Base-by-base conservation (phyloP, 805 yeast genomes). In the Naumovozyma baii region DNA sequence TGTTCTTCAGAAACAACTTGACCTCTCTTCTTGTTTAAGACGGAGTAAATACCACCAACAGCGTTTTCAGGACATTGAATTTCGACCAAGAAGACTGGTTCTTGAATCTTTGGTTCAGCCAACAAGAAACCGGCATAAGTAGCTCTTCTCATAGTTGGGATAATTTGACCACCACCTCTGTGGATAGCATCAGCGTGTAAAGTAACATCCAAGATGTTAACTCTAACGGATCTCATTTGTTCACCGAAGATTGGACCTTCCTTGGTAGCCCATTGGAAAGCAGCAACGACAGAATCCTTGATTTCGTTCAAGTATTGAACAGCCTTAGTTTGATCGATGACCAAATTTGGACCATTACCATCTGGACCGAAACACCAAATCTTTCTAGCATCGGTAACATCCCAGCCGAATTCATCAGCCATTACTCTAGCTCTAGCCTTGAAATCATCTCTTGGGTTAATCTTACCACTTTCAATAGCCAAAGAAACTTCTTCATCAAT, bases 331-430 rank as follows among this genome's bases (percentile, higher is more conserved):
- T 88, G 96, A 78, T 90, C 98, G 72, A 90, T 94, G 66, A 90
- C 96, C 66, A 92, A 72, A 78, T 90, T 90, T 64, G 98, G 88
- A 74, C 98, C 98, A 70, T 76, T 80, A 73, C 96, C 96, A 67
- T 90, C 98, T 69, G 98, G 97, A 77, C 98, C 98, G 87, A 90
- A 90, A 83, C 96, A 86, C 98, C 98, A 90, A 68, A 90, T 92
- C 92, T 92, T 90, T 83, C 98, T 88, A 74, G 96, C 98, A 68
- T 90, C 98, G 60, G 96, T 80, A 68, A 92, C 96, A 69, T 90
- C 97, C 98, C 98, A 90, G 60, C 90, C 96, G 82, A 72, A 92
- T 70, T 92, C 95, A 70, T 90, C 97, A 67, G 97, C 97, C 79
- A 90, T 77, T 67, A 85, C 63, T 82, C 97, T 88, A 61, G 97